A percentile compares a stretch with the other conserved stretches of the same genome.
These are phyloP conservation scores for Boletus insuetus DNA, from an alignment of 768 basidiomycete genomes.

Conservation along the genomic window DNA sequence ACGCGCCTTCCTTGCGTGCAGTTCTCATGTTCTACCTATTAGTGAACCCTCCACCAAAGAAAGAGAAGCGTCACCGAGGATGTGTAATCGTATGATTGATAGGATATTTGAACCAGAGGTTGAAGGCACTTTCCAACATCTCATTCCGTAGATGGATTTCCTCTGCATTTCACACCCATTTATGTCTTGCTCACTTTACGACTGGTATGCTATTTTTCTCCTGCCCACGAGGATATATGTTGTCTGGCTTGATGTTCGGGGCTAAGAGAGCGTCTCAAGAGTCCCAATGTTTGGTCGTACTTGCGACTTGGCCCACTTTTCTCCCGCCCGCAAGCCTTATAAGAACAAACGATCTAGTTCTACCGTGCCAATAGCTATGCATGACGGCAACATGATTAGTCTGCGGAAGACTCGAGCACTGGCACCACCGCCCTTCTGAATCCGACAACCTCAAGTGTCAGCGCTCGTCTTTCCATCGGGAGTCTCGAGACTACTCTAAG, in stretches of 20 bases:
- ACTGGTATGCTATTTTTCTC: slow-evolving; percentile 48
- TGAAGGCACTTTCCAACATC: slow-evolving; percentile 18
- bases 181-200: slow-evolving; percentile 69
- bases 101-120: slow-evolving; percentile 19
- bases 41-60: slow-evolving; percentile 80
- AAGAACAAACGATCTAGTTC: no score
- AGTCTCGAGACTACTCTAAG: background rate
- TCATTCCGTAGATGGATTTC: slow-evolving; percentile 34
- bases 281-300: no score
- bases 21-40: slow-evolving; percentile 8
- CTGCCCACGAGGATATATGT: slow-evolving; percentile 40
- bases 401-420: no score
- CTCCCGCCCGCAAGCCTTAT: no score
- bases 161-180: slow-evolving; percentile 56
- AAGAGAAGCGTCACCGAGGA: slow-evolving; percentile 41
- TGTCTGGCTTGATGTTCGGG: slow-evolving; percentile 25
- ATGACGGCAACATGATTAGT: no score
- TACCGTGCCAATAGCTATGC: no score
- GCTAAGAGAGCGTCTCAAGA: no score
- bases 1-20: background rate
- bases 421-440: no score
- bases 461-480: background rate
- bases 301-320: no score
- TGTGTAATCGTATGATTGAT: slow-evolving; percentile 73
- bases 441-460: no score